phyloP scores from a whole-genome alignment of 1,284 basidiomycete genomes.

The Papiliotrema laurentii region DNA sequence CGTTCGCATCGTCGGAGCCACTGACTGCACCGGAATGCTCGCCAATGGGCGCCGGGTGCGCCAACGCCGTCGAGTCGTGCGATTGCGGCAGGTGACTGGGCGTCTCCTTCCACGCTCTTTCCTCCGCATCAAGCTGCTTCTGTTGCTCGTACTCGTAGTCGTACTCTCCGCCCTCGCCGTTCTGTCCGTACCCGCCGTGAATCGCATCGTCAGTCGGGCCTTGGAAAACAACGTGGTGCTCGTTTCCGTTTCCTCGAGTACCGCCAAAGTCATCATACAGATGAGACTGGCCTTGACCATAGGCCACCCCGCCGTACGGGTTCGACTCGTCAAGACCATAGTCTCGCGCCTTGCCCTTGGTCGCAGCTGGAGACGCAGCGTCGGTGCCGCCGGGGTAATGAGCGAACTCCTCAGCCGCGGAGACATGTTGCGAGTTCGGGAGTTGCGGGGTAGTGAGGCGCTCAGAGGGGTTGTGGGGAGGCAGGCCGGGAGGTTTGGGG shows the following conservation, averaged over 20 bases:
- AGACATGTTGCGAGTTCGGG: constrained; percentile 18
- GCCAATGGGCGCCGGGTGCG: not conserved
- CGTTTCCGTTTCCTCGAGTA: constrained; percentile 4
- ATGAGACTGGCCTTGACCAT: constrained; percentile 7
- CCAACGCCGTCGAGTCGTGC: not conserved
- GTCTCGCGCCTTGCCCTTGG: constrained; percentile 17
- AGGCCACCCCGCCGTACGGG: constrained; percentile 30
- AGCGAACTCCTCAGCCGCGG: constrained; percentile 35
- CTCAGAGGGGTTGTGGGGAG: constrained; percentile 15
- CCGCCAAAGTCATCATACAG: constrained; percentile 33
- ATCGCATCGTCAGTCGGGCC: constrained; percentile 24
- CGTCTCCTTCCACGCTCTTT: constrained; percentile 12
- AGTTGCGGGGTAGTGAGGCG: constrained; percentile 18
- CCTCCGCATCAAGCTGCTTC: constrained; percentile 29
- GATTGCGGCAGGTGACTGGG: not conserved
- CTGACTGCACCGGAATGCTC: not conserved
- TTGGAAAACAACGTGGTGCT: constrained; percentile 25
- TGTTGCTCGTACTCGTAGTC: constrained; percentile 46
- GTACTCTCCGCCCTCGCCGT: constrained; percentile 9
- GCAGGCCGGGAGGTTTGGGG: constrained; percentile 40
- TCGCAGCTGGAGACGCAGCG: constrained; percentile 10
- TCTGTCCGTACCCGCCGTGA: too few species aligned
- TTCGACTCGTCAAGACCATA: constrained; percentile 20
- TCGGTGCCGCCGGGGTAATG: constrained; percentile 31
- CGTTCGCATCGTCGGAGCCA: not conserved